These are phyloP conservation scores for Salix suchowensis DNA, from an alignment of 345 rosid genomes.

Conservation along the genomic window DNA sequence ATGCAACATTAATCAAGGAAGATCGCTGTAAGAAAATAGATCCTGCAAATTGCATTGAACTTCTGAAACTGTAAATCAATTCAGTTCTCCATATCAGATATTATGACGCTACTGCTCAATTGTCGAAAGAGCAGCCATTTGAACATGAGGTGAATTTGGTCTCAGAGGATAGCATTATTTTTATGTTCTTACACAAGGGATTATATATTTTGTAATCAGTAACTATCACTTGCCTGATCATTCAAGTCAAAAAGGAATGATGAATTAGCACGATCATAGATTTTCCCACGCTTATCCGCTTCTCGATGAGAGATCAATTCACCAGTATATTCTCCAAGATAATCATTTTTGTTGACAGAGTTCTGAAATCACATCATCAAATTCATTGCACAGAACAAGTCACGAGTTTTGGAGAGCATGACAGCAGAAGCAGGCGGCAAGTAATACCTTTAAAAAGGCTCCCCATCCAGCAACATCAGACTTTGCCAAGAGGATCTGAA, in stretches of 20 bases:
- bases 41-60: not conserved
- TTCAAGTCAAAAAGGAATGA: conserved; percentile 96
- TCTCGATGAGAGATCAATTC: conserved; percentile 91
- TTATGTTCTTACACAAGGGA: not conserved
- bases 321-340: conserved; percentile 97
- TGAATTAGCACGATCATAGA: conserved; percentile 94
- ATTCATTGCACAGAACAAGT: conserved; percentile 14
- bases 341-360: conserved; percentile 87
- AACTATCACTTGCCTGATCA: conserved; percentile 70
- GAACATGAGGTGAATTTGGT: not conserved
- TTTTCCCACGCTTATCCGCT: conserved; percentile 98
- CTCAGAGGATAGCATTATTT: not conserved
- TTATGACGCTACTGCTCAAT: not conserved
- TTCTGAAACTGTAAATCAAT: not conserved
- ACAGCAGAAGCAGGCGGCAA: not conserved
- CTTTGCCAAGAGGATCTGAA: conserved; percentile 81
- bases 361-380: conserved; percentile 51
- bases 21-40: not conserved
- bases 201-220: not conserved
- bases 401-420: not conserved
- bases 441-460: conserved; percentile 82
- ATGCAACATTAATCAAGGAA: not conserved
- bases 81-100: not conserved
- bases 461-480: conserved; percentile 99
- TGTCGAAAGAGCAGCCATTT: not conserved